Evolutionary conservation across 441 rosid species (phyloP), one percentile per base, ranked within the genome.

Genomic region (Bruguiera hainesii): DNA sequence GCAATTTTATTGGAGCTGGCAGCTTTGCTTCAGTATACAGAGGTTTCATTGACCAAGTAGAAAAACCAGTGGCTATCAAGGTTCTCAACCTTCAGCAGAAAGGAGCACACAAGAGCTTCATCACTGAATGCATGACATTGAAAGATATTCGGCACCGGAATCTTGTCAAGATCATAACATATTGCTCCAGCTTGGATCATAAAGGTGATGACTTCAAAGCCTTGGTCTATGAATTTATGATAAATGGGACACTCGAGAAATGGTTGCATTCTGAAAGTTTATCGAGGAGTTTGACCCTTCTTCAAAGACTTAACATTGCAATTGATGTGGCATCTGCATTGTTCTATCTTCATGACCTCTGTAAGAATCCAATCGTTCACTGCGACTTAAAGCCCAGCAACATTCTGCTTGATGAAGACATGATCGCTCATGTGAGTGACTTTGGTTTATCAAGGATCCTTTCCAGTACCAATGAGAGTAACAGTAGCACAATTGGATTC

Each of bases 51-150:
- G 19, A 29, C 15, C 62, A 58, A 16, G 39, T 6, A 26, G 18
- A 19, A 20, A 58, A 15, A 58, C n/a, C 18, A 58, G n/a, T 58
- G 19, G 37, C 62, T 3, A 29, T 58, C 33, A 58, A 58, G 31
- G 62, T 58, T 28, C 11, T 58, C 31, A 58, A 58, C 1, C 62
- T 29, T 31, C 62, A 52, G 15, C 29, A 19, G 39, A 23, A 31
- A 23, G 62, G 62, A 29, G 62, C 62, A n/a, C 28, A 37, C 62
- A 29, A 58, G 30, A 58, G 62, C 62, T 58, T 58, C 39, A 11
- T 58, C 20, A 7, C 39, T 7, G 62, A 58, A 29, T 58, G 62
- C 62, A 58, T 28, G 62, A 6, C 62, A 16, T 16, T 58, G 35
- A 58, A 26, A 58, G 26, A 25, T 7, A 28, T 58, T 33, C 29